Base-by-base conservation (phyloP, 345 rosid species). In the Arabidopsis suecica region DNA sequence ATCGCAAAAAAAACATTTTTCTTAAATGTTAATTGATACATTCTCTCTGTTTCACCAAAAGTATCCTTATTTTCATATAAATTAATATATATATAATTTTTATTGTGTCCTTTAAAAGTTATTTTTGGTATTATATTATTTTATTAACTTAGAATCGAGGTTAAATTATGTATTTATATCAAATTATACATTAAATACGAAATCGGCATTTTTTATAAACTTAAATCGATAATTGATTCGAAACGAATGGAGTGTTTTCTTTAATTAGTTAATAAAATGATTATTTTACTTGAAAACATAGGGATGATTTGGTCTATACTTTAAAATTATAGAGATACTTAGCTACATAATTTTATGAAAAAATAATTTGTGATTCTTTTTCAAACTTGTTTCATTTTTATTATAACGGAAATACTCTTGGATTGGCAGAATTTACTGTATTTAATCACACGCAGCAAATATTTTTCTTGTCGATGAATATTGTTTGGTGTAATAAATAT, bases 401-500 rank as follows among this genome's bases (percentile, higher is more conserved):
- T 45, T 45, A 14, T 13, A 0, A 14, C 20, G 20, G 18, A 12
- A n/a, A 48, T 2, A 48, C 10, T 48, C 51, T 16, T 16, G 23
- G 18, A 48, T 7, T 18, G 25, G 18, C 25, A 49, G 5, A 49
- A 3, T 18, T 7, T 49, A 49, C 25, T 49, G 9, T 49, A 18
- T 11, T 8, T 5, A 49, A 16, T 16, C 54, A 49, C 23, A 7
- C 25, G 54, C 54, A 49, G 18, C 11, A 6, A 18, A 7, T 7
- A 49, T 7, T 49, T 47, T 5, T n/a, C 20, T n/a, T 45, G 49
- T 45, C 20, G 49, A 45, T 45, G 49, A 45, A 45, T 6, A 45
- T n/a, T n/a, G 49, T 14, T 44, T 44, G 51, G 28, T 33, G 45
- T 70, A 9, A 56, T 70, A 56, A 63, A 63, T 12, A 69, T 28